Evolutionary conservation across 1,284 basidiomycete species (phyloP), one percentile per base, ranked within the genome.

Genomic region (Cutaneotrichosporon sp.): DNA sequence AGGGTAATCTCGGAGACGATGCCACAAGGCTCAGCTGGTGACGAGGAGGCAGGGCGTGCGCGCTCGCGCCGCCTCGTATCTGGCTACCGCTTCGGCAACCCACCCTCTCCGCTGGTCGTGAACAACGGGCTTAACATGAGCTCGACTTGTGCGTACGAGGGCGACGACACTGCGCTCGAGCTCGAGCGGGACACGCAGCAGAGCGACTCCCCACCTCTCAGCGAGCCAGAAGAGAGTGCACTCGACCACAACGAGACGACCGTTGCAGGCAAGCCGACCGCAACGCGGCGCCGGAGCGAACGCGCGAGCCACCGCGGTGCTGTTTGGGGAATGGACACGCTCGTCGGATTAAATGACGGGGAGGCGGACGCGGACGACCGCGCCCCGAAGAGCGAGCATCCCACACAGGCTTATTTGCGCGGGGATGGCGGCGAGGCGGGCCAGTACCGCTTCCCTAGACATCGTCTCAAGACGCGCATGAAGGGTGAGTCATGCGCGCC

Each of bases 381-480:
- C 56, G 80, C 78, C 0, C 70, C 72, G 4, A 75, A 70, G 60
- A 74, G 75, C 13, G 73, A 73, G 36, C 75, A 70, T 11, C 72
- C 74, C 5, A 75, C 74, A 11, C 71, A 74, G 62, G 73, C 69
- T 30, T 81, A 79, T 67, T 65, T 81, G 52, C 61, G 62, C 11
- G 76, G 76, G 5, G 72, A 68, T 53, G 66, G 61, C 4, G 58
- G 58, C n/a, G 22, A 46, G 21, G 34, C 47, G 5, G 58, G 58
- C 14, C 65, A 67, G n/a, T 83, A 83, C 61, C 58, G 60, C 11
- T 82, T 83, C 73, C 82, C 82, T 9, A 71, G 70, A 30, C 81
- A 82, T 69, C 66, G 81, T 30, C 69, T 83, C 52, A 72, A 76
- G 63, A 75, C 68, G 61, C 76, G 66, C 30, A 81, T 82, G 81